Conservation (phyloP, 1,284 basidiomycete genomes). For the Leccinum laetum region DNA sequence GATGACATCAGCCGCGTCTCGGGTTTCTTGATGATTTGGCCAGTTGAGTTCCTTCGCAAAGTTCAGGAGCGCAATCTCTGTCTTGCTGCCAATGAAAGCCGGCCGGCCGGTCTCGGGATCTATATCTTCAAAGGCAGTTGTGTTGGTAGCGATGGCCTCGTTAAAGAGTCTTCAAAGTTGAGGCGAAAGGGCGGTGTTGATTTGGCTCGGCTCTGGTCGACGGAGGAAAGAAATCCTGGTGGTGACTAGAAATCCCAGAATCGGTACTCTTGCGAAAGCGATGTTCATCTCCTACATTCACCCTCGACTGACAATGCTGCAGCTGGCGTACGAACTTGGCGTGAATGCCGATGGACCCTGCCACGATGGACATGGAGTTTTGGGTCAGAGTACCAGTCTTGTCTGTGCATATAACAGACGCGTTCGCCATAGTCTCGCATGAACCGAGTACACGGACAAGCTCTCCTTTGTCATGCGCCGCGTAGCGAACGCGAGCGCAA, state of each 20-base stretch:
- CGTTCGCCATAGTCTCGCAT: constrained; percentile 99
- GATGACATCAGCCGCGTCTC: constrained; percentile 64
- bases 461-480: constrained; percentile 97
- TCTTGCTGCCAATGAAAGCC: constrained; percentile 82
- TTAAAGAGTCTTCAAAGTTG: constrained; percentile 77
- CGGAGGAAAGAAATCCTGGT: constrained; percentile 83
- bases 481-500: constrained; percentile 96
- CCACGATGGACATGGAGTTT: constrained; percentile 95
- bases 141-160: constrained; percentile 89
- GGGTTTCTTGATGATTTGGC: constrained; percentile 71
- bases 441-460: constrained; percentile 93
- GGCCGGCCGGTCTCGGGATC: constrained; percentile 65
- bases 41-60: constrained; percentile 90
- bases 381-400: constrained; percentile 95
- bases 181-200: constrained; percentile 66
- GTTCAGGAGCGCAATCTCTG: constrained; percentile 90
- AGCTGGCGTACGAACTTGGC: constrained; percentile 90
- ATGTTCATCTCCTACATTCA: constrained; percentile 69
- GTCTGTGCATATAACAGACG: constrained; percentile 95
- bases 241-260: constrained; percentile 41
- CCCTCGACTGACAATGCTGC: constrained; percentile 59
- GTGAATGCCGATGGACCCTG: constrained; percentile 91
- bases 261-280: constrained; percentile 36
- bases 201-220: constrained; percentile 68
- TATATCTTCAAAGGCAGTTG: constrained; percentile 91